Conservation (phyloP, 1,139 yeast species). For the Suhomyces chickasaworum region DNA sequence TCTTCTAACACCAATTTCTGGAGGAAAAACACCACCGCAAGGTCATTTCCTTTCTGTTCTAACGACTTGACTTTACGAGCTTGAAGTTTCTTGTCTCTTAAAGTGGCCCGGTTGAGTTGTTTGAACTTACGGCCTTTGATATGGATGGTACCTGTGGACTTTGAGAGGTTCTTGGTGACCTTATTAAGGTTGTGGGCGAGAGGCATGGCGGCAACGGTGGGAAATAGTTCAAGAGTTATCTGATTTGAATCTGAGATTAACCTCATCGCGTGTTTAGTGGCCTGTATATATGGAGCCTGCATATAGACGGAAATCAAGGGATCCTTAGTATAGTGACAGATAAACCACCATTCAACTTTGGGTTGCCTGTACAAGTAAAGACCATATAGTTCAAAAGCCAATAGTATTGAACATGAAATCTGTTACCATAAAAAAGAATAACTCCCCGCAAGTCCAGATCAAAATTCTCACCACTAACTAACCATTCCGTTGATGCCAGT, state of each 20-base stretch:
- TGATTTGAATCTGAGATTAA: not conserved
- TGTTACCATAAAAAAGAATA: too few species aligned
- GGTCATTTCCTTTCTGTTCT: slow-evolving; percentile 62
- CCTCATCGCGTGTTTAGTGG: slow-evolving; percentile 7
- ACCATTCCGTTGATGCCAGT: not conserved
- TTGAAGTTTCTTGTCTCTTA: slow-evolving; percentile 72
- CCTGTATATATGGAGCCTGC: slow-evolving; percentile 7
- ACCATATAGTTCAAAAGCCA: too few species aligned
- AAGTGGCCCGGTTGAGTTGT: slow-evolving; percentile 80
- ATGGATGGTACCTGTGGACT: slow-evolving; percentile 68
- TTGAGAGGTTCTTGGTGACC: slow-evolving; percentile 63
- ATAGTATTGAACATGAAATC: too few species aligned
- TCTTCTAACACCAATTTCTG: slow-evolving; percentile 61
- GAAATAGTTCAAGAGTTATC: not conserved
- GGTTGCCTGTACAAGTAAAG: too few species aligned
- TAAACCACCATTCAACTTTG: too few species aligned
- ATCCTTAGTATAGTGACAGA: too few species aligned
- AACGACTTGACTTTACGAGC: slow-evolving; percentile 56
- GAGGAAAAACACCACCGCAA: slow-evolving; percentile 58
- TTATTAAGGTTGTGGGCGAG: slow-evolving; percentile 71
- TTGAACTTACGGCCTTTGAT: slow-evolving; percentile 88
- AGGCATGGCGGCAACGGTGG: slow-evolving; percentile 55
- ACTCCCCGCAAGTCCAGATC: too few species aligned
- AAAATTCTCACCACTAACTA: too few species aligned
- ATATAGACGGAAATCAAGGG: not conserved